These are phyloP conservation scores for Stachybotrys chlorohalonatus DNA, from an alignment of 2,329 filamentous ascomycete genomes.

Conservation along the genomic window DNA sequence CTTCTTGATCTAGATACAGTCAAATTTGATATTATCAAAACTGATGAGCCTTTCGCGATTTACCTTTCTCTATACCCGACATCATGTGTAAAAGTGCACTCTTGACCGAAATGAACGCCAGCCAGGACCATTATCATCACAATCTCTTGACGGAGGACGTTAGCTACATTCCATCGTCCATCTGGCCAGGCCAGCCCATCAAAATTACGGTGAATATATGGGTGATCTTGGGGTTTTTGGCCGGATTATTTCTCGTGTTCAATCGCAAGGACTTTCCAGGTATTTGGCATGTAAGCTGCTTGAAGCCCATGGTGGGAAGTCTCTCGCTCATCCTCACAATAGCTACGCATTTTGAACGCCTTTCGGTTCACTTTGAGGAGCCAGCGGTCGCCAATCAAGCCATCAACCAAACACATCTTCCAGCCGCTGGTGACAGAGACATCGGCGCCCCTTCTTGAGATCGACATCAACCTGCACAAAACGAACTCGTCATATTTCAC, in stretches of 20 bases:
- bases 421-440: not conserved
- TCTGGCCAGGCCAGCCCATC: not conserved
- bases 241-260: not conserved
- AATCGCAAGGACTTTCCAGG: not conserved
- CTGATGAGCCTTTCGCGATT: not conserved
- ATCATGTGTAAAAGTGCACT: not conserved
- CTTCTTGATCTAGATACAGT: too few species aligned
- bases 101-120: too few species aligned
- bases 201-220: not conserved
- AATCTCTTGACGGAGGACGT: too few species aligned
- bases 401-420: not conserved
- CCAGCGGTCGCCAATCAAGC: not conserved
- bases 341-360: not conserved
- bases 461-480: conserved; percentile 10
- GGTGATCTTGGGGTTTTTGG: not conserved
- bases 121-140: too few species aligned
- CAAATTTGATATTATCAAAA: too few species aligned
- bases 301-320: not conserved
- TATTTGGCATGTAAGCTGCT: not conserved
- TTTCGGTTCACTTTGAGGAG: not conserved
- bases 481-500: conserved; percentile 10
- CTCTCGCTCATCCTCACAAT: too few species aligned
- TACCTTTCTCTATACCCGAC: not conserved
- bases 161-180: too few species aligned
- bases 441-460: conserved; percentile 5